Percentiles rank a stretch among this genome's conserved stretches.
Evolutionary conservation across 306 rosid species (phyloP).

Genomic region (Gastrolobium villosum): DNA sequence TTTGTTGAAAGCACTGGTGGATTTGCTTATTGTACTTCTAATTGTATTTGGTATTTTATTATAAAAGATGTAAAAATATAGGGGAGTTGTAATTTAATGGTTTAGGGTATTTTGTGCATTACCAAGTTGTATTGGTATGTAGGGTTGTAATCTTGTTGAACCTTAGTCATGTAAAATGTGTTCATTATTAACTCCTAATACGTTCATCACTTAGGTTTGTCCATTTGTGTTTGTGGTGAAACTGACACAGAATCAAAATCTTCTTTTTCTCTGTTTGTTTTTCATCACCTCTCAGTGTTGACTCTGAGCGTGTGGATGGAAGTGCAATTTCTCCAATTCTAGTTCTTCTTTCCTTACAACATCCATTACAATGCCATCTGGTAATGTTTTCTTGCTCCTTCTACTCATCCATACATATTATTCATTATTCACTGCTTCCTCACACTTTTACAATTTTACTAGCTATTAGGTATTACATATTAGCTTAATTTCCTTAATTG

Average conservation of each 20-base stretch:
- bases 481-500: not conserved
- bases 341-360: not conserved
- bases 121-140: too few relatives aligned
- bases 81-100: too few relatives aligned
- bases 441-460: not conserved
- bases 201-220: not conserved
- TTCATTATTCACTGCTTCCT: not conserved
- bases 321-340: conserved; percentile 19
- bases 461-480: too few relatives aligned
- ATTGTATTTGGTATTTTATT: too few relatives aligned
- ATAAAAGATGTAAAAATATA: too few relatives aligned
- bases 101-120: too few relatives aligned
- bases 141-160: too few relatives aligned
- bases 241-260: not conserved
- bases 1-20: too few relatives aligned
- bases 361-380: conserved; percentile 36
- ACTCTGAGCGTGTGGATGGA: not conserved
- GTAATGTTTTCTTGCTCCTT: not conserved
- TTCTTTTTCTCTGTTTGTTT: not conserved
- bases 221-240: not conserved
- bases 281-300: not conserved
- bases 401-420: not conserved
- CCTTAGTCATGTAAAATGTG: too few relatives aligned
- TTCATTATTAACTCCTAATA: too few relatives aligned
- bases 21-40: too few relatives aligned